A percentile compares a stretch with the other conserved stretches of the same genome.
Conservation (phyloP, 202 grass and related monocot species). For the Setaria italica region DNA sequence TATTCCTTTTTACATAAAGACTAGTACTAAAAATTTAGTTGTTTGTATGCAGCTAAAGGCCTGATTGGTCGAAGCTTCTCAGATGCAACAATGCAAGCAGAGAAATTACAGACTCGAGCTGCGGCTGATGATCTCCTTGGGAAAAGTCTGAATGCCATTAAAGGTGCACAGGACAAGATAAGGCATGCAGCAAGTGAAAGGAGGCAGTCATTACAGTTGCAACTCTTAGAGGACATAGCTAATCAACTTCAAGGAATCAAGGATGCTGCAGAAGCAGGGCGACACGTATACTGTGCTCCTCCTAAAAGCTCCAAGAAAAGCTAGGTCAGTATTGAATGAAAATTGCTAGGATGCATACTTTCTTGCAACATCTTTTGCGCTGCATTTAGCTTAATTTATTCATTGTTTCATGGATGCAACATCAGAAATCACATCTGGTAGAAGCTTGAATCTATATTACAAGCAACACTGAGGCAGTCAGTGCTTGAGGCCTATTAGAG, state of each 20-base stretch:
- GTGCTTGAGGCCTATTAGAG: neutral
- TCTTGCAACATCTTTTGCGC: neutral
- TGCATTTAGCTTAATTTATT: neutral
- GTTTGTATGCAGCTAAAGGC: slow-evolving; percentile 47
- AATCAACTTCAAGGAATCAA: slow-evolving; percentile 81
- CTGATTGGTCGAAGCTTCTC: slow-evolving; percentile 53
- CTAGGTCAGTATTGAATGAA: slow-evolving; percentile 41
- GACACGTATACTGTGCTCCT: slow-evolving; percentile 43
- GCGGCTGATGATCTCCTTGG: slow-evolving; percentile 72
- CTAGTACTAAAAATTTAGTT: slow-evolving; percentile 27
- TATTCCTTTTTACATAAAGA: slow-evolving; percentile 11
- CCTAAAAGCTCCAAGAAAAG: slow-evolving; percentile 52
- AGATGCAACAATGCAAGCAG: slow-evolving; percentile 61
- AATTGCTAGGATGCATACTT: slow-evolving; percentile 8
- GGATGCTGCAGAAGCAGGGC: slow-evolving; percentile 57
- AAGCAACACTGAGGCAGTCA: neutral
- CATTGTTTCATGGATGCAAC: too few species aligned
- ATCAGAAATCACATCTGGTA: neutral
- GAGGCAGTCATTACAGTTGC: slow-evolving; percentile 60
- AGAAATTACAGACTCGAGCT: slow-evolving; percentile 58
- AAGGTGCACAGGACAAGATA: slow-evolving; percentile 78
- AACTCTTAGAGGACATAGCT: slow-evolving; percentile 82
- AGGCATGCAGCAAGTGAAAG: slow-evolving; percentile 61
- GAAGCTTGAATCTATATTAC: slow-evolving; percentile 15
- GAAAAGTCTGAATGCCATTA: slow-evolving; percentile 74